These are phyloP conservation scores for Trypanosoma boissoni DNA, from an alignment of 208 protist species.

Conservation along the genomic window DNA sequence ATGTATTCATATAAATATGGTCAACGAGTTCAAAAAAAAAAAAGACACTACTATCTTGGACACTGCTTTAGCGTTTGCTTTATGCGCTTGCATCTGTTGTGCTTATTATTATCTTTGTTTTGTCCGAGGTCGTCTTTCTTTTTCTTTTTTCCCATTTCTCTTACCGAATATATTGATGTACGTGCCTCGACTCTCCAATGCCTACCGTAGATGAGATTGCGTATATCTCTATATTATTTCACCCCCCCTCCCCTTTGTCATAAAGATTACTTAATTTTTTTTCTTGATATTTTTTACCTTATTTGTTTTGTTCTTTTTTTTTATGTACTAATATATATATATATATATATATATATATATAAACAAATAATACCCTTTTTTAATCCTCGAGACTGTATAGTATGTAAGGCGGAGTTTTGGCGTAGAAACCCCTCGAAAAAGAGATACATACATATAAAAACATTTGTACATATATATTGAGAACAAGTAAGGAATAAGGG, in stretches of 20 bases:
- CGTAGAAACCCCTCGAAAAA: no score
- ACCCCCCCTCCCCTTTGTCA: no score
- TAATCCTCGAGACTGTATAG: background rate
- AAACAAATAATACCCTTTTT: conserved; percentile 3
- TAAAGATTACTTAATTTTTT: conserved; percentile 11
- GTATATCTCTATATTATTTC: no score
- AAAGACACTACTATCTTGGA: background rate
- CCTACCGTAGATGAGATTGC: no score
- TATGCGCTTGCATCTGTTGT: background rate
- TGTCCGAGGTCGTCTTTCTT: background rate
- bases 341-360: conserved; percentile 15
- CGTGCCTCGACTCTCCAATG: no score
- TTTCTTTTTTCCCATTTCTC: background rate
- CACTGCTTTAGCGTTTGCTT: background rate
- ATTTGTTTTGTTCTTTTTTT: background rate
- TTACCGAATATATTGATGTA: background rate
- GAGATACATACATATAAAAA: no score
- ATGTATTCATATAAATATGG: no score
- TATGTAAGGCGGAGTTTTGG: background rate
- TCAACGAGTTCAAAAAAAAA: background rate
- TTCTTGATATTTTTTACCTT: background rate
- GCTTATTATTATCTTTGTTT: background rate
- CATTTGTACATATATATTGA: no score
- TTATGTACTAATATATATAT: conserved; percentile 1
- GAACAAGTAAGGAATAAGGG: conserved; percentile 15